Evolutionary conservation across 768 basidiomycete species (phyloP), one percentile per base, ranked within the genome.

Genomic region (Boletales sp.): DNA sequence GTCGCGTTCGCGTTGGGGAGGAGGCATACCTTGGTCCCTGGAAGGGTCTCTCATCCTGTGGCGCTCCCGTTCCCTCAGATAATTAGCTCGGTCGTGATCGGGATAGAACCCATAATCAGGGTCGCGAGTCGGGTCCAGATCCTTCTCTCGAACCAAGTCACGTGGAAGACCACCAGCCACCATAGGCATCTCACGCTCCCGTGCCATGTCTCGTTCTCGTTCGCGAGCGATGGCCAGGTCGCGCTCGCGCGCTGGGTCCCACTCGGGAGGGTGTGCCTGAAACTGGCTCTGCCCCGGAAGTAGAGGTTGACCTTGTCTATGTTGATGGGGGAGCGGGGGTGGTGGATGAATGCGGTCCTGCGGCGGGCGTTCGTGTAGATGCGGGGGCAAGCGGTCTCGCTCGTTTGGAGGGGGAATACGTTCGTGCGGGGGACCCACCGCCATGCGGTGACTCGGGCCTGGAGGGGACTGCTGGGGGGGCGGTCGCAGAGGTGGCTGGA

Each of bases 221-320:
- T 61, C 63, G 18, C 58, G 56, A 41, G 39, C 47, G 37, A 54
- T 41, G 43, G 53, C 64, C 14, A 52, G 52, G 5, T 67, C 67
- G 1, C 60, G 61, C 9, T 68, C 66, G 0, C 65, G 55, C 4
- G 43, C 44, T 13, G 49, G 38, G 17, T 65, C 64, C 65, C 64
- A 67, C 9, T 66, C 64, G 4, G 64, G 56, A 24, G 65, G 60
- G 34, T 61, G 59, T 0, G 59, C 30, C 38, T 65, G 67, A 48
- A 67, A 69, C 36, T 67, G 63, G 36, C 67, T 59, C 39, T 69
- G 66, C 5, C 67, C 66, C 0, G 67, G 66, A 13, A 66, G 58
- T 6, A 55, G 37, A 13, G 56, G 40, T 12, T 52, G 60, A 17
- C 31, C 48, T 45, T 47, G 56, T 43, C 55, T 54, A 38, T 59